A percentile compares a stretch with the other conserved stretches of the same genome.
Conservation (phyloP, 495 filamentous ascomycete genomes). For the Chaetomium cochliodes region DNA sequence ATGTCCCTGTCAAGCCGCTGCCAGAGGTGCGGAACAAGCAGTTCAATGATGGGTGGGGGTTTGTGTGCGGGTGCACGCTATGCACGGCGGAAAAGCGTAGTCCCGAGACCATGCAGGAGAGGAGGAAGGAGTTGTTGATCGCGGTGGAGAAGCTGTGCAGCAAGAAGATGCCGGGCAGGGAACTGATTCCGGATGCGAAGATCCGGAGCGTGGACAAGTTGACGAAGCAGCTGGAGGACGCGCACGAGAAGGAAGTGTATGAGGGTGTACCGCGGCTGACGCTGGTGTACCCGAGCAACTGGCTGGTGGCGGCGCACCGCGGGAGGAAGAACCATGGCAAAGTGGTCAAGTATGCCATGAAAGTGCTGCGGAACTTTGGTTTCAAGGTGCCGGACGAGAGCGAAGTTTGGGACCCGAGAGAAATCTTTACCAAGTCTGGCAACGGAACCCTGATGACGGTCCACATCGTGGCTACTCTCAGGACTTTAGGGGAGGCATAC, state of each 20-base stretch:
- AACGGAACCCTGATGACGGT: constrained; percentile 41
- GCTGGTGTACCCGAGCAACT: constrained; percentile 46
- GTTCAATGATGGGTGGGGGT: constrained; percentile 46
- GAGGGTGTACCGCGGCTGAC: constrained; percentile 39
- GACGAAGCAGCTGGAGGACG: constrained; percentile 38
- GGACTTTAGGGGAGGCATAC: constrained; percentile 40
- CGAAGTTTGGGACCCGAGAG: constrained; percentile 32
- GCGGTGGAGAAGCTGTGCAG: constrained; percentile 32
- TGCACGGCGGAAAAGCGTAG: constrained; percentile 38
- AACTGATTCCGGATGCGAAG: constrained; percentile 32
- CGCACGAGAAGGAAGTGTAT: constrained; percentile 42
- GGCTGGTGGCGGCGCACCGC: constrained; percentile 42
- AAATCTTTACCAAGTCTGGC: constrained; percentile 24
- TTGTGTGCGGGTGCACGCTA: constrained; percentile 48
- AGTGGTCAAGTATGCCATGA: constrained; percentile 37
- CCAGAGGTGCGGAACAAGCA: constrained; percentile 21
- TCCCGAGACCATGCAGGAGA: constrained; percentile 21
- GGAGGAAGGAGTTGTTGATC: constrained; percentile 30
- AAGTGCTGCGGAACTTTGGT: constrained; percentile 47
- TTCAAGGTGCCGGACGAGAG: constrained; percentile 35
- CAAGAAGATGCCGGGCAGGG: constrained; percentile 27
- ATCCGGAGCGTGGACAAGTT: constrained; percentile 37
- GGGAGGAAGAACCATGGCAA: constrained; percentile 41
- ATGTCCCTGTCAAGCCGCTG: constrained; percentile 34
- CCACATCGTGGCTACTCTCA: constrained; percentile 41